These are phyloP conservation scores for Paraleonurus japonicus DNA, from an alignment of 257 asterid genomes.

Conservation along the genomic window DNA sequence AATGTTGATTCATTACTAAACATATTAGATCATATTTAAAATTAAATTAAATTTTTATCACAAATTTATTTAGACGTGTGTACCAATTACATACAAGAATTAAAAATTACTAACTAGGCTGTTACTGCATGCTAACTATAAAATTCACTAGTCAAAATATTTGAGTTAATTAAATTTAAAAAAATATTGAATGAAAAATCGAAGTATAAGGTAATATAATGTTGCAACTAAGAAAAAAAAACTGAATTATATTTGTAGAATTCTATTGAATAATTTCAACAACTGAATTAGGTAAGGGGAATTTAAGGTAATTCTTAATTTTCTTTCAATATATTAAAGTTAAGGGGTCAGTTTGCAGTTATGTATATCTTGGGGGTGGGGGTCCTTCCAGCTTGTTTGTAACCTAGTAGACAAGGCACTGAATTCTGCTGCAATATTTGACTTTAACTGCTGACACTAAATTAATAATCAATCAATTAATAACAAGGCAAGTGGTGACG, in stretches of 20 bases:
- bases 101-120: no score
- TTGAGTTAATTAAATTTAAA: neutral
- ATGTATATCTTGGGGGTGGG: constrained; percentile 12
- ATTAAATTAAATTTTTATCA: no score
- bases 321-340: neutral
- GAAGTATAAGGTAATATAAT: neutral
- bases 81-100: no score
- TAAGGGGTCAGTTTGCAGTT: constrained; percentile 19
- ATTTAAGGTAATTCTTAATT: neutral
- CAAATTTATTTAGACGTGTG: no score
- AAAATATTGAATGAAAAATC: neutral
- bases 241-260: neutral
- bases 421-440: constrained; percentile 25
- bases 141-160: neutral
- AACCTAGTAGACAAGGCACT: neutral
- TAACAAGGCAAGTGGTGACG: no score
- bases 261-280: neutral
- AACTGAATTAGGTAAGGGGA: constrained; percentile 2
- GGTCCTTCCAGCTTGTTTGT: neutral
- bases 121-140: no score
- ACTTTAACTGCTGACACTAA: constrained; percentile 18
- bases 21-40: no score
- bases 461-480: neutral
- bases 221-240: neutral
- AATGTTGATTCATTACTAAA: no score